A percentile compares a stretch with the other conserved stretches of the same genome.
phyloP scores from a whole-genome alignment of 2,329 filamentous ascomycete genomes.

The Trichoderma asperellum region DNA sequence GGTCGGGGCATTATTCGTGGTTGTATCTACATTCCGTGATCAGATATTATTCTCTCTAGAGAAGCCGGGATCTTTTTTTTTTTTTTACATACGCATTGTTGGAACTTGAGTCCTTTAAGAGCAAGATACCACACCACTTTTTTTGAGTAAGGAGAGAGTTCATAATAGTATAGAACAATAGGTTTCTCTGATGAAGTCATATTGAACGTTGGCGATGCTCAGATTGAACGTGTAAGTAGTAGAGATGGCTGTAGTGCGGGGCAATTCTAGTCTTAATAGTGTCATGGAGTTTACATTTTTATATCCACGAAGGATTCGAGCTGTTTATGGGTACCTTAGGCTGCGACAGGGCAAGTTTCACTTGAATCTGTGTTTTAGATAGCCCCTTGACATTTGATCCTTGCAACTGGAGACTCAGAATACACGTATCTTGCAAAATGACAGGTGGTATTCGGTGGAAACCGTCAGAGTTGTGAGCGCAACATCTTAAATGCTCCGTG shows the following conservation, averaged over 20 bases:
- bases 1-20: slow-evolving; percentile 67
- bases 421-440: not conserved
- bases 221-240: not conserved
- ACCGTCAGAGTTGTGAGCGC: not conserved
- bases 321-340: not conserved
- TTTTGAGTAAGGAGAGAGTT: slow-evolving; percentile 12
- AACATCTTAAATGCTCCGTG: not conserved
- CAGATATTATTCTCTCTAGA: not conserved
- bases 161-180: slow-evolving; percentile 24
- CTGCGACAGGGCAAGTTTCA: too few relatives aligned
- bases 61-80: not conserved
- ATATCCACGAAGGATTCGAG: not conserved
- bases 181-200: slow-evolving; percentile 3
- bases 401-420: not conserved
- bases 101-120: slow-evolving; percentile 65
- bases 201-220: not conserved
- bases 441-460: not conserved
- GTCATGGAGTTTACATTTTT: not conserved
- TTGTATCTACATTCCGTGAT: slow-evolving; percentile 55
- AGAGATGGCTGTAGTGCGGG: not conserved
- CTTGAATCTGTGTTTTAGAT: not conserved
- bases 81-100: slow-evolving; percentile 61
- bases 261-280: not conserved
- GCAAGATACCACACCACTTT: slow-evolving; percentile 66
- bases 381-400: not conserved